Conservation (phyloP, 2,329 filamentous ascomycete genomes). For the Colletotrichum scovillei region DNA sequence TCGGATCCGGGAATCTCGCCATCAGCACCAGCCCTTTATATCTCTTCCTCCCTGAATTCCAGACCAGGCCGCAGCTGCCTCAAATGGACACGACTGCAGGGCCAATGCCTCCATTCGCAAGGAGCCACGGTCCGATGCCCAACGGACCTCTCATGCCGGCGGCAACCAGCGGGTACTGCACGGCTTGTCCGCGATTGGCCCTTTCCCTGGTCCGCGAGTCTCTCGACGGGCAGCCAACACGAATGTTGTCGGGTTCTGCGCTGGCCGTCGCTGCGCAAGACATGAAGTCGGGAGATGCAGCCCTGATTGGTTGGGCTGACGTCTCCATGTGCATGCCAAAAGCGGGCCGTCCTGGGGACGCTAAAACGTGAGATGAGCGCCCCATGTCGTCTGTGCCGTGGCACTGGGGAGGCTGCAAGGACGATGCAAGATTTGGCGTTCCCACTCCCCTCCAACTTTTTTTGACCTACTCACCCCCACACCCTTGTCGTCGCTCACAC, state of each 20-base stretch:
- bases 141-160: neutral
- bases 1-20: neutral
- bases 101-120: neutral
- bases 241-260: neutral
- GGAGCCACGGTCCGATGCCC: neutral
- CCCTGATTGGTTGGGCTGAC: neutral
- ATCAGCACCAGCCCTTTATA: neutral
- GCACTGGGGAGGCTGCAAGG: neutral
- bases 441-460: too few relatives aligned
- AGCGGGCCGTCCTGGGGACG: neutral
- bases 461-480: too few relatives aligned
- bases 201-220: neutral
- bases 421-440: neutral
- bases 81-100: neutral
- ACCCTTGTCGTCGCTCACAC: too few relatives aligned
- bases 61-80: neutral
- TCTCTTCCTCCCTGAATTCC: neutral
- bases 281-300: neutral
- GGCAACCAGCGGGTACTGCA: neutral
- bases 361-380: neutral
- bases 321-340: neutral
- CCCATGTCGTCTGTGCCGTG: too few relatives aligned
- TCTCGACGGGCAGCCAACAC: neutral
- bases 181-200: neutral
- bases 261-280: neutral